These are phyloP conservation scores for Conringia planisiliqua DNA, from an alignment of 345 rosid genomes.

Conservation along the genomic window DNA sequence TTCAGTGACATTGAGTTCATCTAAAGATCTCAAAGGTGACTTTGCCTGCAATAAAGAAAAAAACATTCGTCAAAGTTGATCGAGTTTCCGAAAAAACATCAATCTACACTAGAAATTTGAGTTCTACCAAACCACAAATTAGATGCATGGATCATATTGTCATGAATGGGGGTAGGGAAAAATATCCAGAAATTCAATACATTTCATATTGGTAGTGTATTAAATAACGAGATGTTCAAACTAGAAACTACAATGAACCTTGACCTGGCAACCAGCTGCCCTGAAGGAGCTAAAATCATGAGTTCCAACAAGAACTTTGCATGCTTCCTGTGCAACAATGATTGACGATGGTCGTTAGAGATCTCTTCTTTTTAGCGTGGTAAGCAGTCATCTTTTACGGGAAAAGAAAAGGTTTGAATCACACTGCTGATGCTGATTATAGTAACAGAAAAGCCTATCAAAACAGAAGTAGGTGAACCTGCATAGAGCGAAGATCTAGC, in stretches of 20 bases:
- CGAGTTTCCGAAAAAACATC: background rate
- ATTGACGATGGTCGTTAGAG: background rate
- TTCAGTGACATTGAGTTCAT: conserved; percentile 66
- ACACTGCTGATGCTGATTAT: background rate
- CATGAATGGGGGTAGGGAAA: background rate
- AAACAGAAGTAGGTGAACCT: conserved; percentile 44
- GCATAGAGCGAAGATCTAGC: conserved; percentile 70
- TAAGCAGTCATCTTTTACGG: background rate
- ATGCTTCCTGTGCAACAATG: conserved; percentile 68
- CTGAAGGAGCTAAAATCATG: conserved; percentile 98
- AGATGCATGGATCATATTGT: background rate
- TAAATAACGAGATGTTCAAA: background rate
- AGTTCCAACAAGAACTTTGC: conserved; percentile 78
- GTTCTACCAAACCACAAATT: background rate
- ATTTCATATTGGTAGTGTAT: conserved; percentile 6
- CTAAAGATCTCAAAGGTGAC: conserved; percentile 76
- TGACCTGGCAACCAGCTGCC: conserved; percentile 86
- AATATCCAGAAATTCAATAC: background rate
- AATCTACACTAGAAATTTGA: background rate
- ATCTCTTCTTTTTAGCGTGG: background rate
- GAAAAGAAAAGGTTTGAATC: background rate
- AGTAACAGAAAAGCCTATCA: conserved; percentile 6
- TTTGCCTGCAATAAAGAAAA: conserved; percentile 50
- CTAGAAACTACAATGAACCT: conserved; percentile 22
- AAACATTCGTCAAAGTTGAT: background rate